phyloP scores from a whole-genome alignment of 139 green algal genomes.

The Monoraphidium neglectum region DNA sequence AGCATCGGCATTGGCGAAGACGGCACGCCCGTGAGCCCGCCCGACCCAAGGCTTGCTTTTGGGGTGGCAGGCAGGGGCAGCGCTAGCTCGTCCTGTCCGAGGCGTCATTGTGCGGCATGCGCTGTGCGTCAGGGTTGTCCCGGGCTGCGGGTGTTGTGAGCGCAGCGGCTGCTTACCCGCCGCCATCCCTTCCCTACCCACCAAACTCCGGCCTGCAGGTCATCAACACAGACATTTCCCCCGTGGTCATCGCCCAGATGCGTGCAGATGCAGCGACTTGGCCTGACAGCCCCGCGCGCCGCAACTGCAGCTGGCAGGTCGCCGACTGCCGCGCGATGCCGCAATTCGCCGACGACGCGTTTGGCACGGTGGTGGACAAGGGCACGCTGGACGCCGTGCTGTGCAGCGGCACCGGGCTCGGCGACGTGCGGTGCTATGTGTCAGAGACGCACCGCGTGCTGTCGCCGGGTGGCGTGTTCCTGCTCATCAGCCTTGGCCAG shows the following conservation, averaged over 20 bases:
- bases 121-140: no score
- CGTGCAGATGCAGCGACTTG: background rate
- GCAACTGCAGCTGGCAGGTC: slow-evolving; percentile 26
- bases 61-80: no score
- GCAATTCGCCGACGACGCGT: slow-evolving; percentile 7
- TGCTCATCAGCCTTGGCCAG: slow-evolving; percentile 39
- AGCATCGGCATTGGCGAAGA: slow-evolving; percentile 32
- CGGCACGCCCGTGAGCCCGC: slow-evolving; percentile 27
- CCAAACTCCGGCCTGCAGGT: no score
- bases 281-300: background rate
- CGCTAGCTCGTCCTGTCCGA: no score
- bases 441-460: slow-evolving; percentile 35
- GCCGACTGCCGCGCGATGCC: slow-evolving; percentile 40
- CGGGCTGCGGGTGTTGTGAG: no score
- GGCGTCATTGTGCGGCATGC: no score
- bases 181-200: no score
- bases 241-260: slow-evolving; percentile 43
- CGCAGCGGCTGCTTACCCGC: no score
- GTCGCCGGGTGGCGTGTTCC: slow-evolving; percentile 30
- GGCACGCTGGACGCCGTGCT: slow-evolving; percentile 42
- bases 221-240: slow-evolving; percentile 38
- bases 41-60: no score
- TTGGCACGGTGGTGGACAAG: slow-evolving; percentile 22
- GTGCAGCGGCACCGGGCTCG: slow-evolving; percentile 28
- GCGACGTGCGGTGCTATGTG: slow-evolving; percentile 27